phyloP scores from a whole-genome alignment of 1,139 yeast species.

The Kurtzmaniella quercitrusa region DNA sequence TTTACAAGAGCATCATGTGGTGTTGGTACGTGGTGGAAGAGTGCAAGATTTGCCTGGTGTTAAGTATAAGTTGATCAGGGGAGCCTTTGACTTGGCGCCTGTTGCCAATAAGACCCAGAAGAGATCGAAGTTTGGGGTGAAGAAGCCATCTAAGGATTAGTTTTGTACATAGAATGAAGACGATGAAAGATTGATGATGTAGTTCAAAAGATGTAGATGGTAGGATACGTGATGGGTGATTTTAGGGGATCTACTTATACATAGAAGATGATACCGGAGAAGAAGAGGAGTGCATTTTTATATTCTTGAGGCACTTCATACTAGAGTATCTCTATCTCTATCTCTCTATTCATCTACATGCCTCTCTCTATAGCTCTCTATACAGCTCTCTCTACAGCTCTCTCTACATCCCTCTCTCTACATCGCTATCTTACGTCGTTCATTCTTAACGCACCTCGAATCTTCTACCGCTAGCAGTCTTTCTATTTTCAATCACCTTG shows the following conservation, averaged over 20 bases:
- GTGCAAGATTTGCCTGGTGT: conserved; percentile 99
- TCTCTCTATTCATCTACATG: too few species aligned
- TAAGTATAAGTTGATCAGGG: conserved; percentile 89
- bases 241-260: too few species aligned
- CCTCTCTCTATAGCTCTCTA: too few species aligned
- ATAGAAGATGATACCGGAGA: too few species aligned
- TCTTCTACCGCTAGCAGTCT: conserved; percentile 82
- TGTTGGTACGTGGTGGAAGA: conserved; percentile 94
- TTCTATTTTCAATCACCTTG: conserved; percentile 56
- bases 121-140: conserved; percentile 91
- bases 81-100: conserved; percentile 89
- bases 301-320: too few species aligned
- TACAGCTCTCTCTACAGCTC: too few species aligned
- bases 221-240: too few species aligned
- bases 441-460: conserved; percentile 37
- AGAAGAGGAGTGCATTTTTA: too few species aligned
- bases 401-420: too few species aligned
- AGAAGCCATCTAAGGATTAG: conserved; percentile 53
- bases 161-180: conserved; percentile 7
- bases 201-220: too few species aligned
- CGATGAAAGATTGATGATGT: background rate
- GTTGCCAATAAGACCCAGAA: conserved; percentile 90
- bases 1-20: conserved; percentile 97
- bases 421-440: background rate
- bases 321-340: too few species aligned